Base-by-base conservation (phyloP, 352 stramenopile species). In the Phytophthora pinifolia region DNA sequence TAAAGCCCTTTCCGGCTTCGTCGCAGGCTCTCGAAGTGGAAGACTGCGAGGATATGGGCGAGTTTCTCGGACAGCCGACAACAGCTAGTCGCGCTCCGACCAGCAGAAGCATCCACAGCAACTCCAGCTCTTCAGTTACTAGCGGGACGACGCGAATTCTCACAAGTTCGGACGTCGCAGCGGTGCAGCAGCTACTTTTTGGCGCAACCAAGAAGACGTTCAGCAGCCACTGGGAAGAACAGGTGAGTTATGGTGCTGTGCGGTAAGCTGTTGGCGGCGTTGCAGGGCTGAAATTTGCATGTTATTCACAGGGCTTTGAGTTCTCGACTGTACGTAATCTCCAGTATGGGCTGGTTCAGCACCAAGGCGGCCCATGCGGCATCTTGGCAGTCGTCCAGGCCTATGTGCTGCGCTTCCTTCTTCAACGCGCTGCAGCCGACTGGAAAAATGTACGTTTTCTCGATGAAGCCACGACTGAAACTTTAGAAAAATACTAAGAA, bases 311-410 rank as follows among this genome's bases (percentile, higher is more conserved):
- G 74, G 84, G 79, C n/a, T 90, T 94, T 41, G 71, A 74, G 29
- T 92, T 85, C 45, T 80, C 74, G 1, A 62, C 74, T 4, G 62
- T 68, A 4, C 38, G 31, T 29, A 65, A 81, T 38, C 62, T 92
- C 9, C 65, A 75, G 31, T 98, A 96, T 64, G 95, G 96, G 31
- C 70, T 99, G 17, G 79, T 95, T 42, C 96, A 98, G 71, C 57
- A 83, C 44, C 83, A 98, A 59, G 96, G 96, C 30, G 96, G 96
- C 3, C 96, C 96, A 3, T 99, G 96, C 54, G 96, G 96, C 13
- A 91, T 98, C 1, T 76, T 99, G 12, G 96, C 96, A 9, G 88
- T 96, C 6, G 76, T 98, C 1, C 94, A 98, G 62, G 96, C 83
- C 0, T 96, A 97, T 52, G 76, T 97, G 20, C 61, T 98, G 30